These are phyloP conservation scores for Plantago ovata DNA, from an alignment of 257 asterid species.

Conservation along the genomic window DNA sequence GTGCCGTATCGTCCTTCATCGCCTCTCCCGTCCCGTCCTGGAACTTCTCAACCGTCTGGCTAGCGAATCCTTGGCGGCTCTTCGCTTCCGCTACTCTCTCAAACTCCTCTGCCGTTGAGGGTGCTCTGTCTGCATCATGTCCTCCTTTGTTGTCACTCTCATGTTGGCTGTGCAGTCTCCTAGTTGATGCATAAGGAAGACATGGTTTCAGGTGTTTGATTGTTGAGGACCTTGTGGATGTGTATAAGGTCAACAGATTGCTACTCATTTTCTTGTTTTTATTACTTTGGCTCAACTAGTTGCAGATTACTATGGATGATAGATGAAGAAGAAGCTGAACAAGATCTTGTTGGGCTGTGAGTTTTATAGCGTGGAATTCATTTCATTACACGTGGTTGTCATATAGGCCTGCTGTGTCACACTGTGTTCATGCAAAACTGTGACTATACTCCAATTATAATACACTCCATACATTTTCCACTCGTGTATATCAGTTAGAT, in stretches of 20 bases:
- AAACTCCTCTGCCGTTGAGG: constrained; percentile 33
- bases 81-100: constrained; percentile 35
- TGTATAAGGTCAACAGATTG: constrained; percentile 16
- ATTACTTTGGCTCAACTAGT: neutral
- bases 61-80: constrained; percentile 17
- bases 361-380: neutral
- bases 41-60: constrained; percentile 24
- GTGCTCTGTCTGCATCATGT: constrained; percentile 29
- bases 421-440: constrained; percentile 22
- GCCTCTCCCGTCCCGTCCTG: constrained; percentile 15
- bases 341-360: neutral
- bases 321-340: neutral
- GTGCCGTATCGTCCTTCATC: constrained; percentile 6
- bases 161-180: constrained; percentile 16
- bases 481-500: too few species aligned
- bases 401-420: constrained; percentile 6
- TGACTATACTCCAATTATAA: too few species aligned
- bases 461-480: neutral
- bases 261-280: constrained; percentile 14
- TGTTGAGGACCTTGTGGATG: constrained; percentile 19
- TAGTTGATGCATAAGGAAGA: constrained; percentile 17
- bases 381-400: constrained; percentile 18
- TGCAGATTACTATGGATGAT: neutral
- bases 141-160: constrained; percentile 9
- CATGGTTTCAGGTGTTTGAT: constrained; percentile 21